A percentile compares a stretch with the other conserved stretches of the same genome.
Evolutionary conservation across 1,284 basidiomycete species (phyloP).

Genomic region (Cystobasidiaceae sp.): DNA sequence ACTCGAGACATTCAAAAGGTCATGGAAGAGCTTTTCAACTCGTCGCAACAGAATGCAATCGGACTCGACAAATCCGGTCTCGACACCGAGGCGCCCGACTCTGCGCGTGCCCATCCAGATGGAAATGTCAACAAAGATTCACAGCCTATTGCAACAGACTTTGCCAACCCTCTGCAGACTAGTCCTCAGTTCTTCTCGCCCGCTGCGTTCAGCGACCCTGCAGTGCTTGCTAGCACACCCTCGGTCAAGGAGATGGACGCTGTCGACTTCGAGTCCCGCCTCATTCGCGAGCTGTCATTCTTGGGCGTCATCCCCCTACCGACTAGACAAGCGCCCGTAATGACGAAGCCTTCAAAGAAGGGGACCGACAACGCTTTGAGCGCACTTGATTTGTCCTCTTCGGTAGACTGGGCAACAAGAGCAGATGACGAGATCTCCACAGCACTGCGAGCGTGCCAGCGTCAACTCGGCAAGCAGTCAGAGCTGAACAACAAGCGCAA

Average conservation of each 20-base stretch:
- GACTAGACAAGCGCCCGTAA: not conserved
- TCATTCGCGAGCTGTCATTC: conserved; percentile 53
- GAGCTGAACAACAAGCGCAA: conserved; percentile 78
- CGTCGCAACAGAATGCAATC: not conserved
- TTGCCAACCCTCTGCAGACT: conserved; percentile 8
- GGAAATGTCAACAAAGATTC: not conserved
- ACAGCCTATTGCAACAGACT: not conserved
- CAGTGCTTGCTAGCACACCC: not conserved
- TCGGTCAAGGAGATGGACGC: conserved; percentile 47
- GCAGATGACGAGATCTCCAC: conserved; percentile 91
- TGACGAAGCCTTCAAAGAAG: not conserved
- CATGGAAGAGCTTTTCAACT: not conserved
- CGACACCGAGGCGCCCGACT: not conserved
- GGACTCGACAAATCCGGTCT: not conserved
- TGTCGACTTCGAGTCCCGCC: conserved; percentile 53
- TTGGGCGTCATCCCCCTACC: conserved; percentile 50
- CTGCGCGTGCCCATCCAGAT: not conserved
- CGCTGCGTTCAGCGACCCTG: conserved; percentile 13
- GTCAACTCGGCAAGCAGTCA: conserved; percentile 68
- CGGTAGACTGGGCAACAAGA: conserved; percentile 45
- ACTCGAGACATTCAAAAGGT: not conserved
- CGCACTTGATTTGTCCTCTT: not conserved
- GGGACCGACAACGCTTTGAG: not conserved
- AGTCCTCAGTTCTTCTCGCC: not conserved
- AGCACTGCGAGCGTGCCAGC: conserved; percentile 79